Evolutionary conservation across 257 asterid genomes (phyloP).

Genomic region (Galeopsis tetrahit): DNA sequence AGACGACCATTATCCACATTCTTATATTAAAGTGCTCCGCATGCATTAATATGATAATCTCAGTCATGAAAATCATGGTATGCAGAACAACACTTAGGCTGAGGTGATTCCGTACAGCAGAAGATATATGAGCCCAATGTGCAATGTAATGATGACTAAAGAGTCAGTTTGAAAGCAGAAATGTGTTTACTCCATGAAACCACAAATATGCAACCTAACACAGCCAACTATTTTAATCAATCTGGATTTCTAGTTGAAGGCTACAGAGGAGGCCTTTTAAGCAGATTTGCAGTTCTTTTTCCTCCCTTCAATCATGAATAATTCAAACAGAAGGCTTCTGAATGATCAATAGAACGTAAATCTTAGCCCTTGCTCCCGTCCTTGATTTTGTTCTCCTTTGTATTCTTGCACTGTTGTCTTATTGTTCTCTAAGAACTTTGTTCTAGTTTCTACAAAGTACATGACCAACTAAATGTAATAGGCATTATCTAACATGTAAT

Average conservation of each 20-base stretch:
- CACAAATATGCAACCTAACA: constrained; percentile 30
- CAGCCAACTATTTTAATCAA: constrained; percentile 21
- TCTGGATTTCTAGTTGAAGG: constrained; percentile 26
- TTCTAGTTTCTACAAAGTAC: constrained; percentile 19
- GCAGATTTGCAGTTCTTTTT: constrained; percentile 12
- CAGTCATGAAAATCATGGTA: constrained; percentile 14
- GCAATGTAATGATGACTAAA: constrained; percentile 4
- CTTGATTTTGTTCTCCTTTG: not conserved
- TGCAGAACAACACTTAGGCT: constrained; percentile 23
- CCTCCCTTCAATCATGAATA: not conserved
- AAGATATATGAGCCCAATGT: not conserved
- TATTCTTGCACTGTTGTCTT: not conserved
- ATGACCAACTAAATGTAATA: constrained; percentile 9
- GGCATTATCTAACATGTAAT: constrained; percentile 9
- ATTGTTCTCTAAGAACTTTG: constrained; percentile 4
- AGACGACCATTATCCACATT: constrained; percentile 31
- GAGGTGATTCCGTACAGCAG: constrained; percentile 17
- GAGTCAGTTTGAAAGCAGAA: constrained; percentile 24
- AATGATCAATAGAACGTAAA: constrained; percentile 14
- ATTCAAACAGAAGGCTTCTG: constrained; percentile 17
- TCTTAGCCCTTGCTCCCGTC: constrained; percentile 16
- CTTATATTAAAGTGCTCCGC: constrained; percentile 11
- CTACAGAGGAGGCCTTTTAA: constrained; percentile 19
- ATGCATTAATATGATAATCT: constrained; percentile 23
- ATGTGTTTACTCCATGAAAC: constrained; percentile 15